phyloP scores from a whole-genome alignment of 2,329 filamentous ascomycete genomes.

The Huntiella abstrusa region DNA sequence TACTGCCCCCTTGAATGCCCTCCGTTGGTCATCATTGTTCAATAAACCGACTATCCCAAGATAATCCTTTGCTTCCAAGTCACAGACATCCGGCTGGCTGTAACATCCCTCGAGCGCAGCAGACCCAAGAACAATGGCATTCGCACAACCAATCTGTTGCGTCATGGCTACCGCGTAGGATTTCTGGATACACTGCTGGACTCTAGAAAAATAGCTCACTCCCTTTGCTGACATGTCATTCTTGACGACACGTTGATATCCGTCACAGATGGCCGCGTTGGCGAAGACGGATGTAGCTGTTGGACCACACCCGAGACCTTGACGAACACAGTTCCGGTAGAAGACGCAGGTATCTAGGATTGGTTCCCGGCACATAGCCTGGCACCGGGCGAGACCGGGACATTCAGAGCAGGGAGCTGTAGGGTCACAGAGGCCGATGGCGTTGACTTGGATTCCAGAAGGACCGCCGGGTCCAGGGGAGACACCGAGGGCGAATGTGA shows the following conservation, averaged over 20 bases:
- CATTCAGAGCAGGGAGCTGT: constrained; percentile 5
- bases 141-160: constrained; percentile 1
- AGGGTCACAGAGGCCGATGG: constrained; percentile 4
- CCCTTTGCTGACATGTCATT: background rate
- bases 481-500: constrained; percentile 3
- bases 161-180: background rate
- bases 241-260: constrained; percentile 4
- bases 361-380: constrained; percentile 1
- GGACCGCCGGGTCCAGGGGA: constrained; percentile 4
- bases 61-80: constrained; percentile 5
- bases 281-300: background rate
- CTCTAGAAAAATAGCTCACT: constrained; percentile 2
- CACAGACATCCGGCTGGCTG: constrained; percentile 3
- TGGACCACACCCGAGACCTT: constrained; percentile 1
- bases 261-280: constrained; percentile 5
- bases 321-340: constrained; percentile 7
- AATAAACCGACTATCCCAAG: constrained; percentile 5
- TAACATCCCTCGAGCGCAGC: constrained; percentile 5
- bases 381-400: constrained; percentile 9
- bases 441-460: constrained; percentile 5
- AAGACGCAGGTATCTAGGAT: constrained; percentile 5
- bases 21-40: constrained; percentile 5
- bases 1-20: constrained; percentile 3
- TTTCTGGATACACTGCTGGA: constrained; percentile 6
- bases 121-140: constrained; percentile 1